phyloP scores from a whole-genome alignment of 2,329 filamentous ascomycete genomes.

The Paracorniculantispora psalliotae region DNA sequence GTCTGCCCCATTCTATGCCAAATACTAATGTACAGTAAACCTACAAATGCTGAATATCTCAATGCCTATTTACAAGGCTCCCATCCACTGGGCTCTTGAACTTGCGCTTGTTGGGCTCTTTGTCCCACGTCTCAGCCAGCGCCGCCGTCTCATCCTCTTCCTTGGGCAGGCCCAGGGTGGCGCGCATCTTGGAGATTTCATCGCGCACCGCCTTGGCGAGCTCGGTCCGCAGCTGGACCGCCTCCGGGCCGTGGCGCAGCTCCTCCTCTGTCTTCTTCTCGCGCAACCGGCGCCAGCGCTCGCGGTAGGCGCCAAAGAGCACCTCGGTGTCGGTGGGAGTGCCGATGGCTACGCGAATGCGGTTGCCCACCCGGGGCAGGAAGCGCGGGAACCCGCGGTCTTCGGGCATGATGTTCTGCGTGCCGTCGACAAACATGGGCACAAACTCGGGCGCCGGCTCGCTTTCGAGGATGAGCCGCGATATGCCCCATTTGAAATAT shows the following conservation, averaged over 20 bases:
- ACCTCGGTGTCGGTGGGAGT: slow-evolving; percentile 67
- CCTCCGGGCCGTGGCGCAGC: slow-evolving; percentile 51
- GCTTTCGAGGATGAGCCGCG: slow-evolving; percentile 83
- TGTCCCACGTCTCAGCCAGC: slow-evolving; percentile 74
- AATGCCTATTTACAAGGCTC: slow-evolving; percentile 42
- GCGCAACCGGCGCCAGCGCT: slow-evolving; percentile 67
- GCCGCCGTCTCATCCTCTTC: slow-evolving; percentile 76
- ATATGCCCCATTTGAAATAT: slow-evolving; percentile 98
- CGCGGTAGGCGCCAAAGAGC: slow-evolving; percentile 72
- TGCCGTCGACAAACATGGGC: slow-evolving; percentile 91
- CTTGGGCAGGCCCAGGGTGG: slow-evolving; percentile 61
- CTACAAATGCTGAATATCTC: background rate
- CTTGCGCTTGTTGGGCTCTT: slow-evolving; percentile 42
- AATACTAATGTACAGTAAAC: slow-evolving; percentile 1
- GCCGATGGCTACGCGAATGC: slow-evolving; percentile 71
- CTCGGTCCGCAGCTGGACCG: slow-evolving; percentile 65
- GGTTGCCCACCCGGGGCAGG: slow-evolving; percentile 68
- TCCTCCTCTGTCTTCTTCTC: slow-evolving; percentile 42
- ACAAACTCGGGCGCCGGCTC: slow-evolving; percentile 84
- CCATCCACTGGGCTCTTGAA: slow-evolving; percentile 52
- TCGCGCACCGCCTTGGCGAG: slow-evolving; percentile 73
- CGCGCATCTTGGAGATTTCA: slow-evolving; percentile 74
- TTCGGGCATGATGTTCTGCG: slow-evolving; percentile 84
- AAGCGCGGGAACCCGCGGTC: slow-evolving; percentile 73
- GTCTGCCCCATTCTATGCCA: background rate